Percentiles rank a stretch among this genome's conserved stretches.
Evolutionary conservation across 2,329 filamentous ascomycete genomes (phyloP).

Genomic region (Plenodomus tracheiphilus): DNA sequence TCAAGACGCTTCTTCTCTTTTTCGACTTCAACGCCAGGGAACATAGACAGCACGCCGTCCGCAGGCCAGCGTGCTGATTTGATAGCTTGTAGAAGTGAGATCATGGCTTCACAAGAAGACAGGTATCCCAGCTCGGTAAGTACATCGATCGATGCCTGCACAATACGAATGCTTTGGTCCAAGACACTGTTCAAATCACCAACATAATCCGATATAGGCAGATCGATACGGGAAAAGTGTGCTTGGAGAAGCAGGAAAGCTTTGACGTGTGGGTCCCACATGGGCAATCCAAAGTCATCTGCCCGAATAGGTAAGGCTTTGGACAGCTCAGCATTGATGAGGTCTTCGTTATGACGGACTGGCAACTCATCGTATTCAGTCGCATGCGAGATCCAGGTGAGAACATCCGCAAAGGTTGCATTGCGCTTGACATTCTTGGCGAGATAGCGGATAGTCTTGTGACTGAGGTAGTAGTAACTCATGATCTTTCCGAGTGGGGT

Average conservation of each 20-base stretch:
- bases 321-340: slow-evolving; percentile 91
- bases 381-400: slow-evolving; percentile 91
- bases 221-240: slow-evolving; percentile 87
- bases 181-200: slow-evolving; percentile 87
- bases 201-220: slow-evolving; percentile 96
- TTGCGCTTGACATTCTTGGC: slow-evolving; percentile 73
- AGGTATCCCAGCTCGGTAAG: slow-evolving; percentile 85
- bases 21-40: slow-evolving; percentile 68
- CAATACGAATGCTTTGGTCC: slow-evolving; percentile 94
- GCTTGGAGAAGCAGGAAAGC: slow-evolving; percentile 92
- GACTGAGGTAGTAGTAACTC: slow-evolving; percentile 97
- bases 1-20: slow-evolving; percentile 49
- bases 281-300: slow-evolving; percentile 70
- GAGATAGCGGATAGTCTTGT: slow-evolving; percentile 89
- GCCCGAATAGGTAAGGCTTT: slow-evolving; percentile 74
- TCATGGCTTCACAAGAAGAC: slow-evolving; percentile 78
- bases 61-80: slow-evolving; percentile 91
- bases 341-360: slow-evolving; percentile 96
- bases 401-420: slow-evolving; percentile 77
- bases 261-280: slow-evolving; percentile 99
- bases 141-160: slow-evolving; percentile 93
- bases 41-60: slow-evolving; percentile 75
- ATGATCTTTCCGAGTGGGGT: slow-evolving; percentile 97
- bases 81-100: slow-evolving; percentile 84
- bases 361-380: slow-evolving; percentile 97